phyloP scores from a whole-genome alignment of 78 protist genomes.

The Protostelium mycophagum region DNA sequence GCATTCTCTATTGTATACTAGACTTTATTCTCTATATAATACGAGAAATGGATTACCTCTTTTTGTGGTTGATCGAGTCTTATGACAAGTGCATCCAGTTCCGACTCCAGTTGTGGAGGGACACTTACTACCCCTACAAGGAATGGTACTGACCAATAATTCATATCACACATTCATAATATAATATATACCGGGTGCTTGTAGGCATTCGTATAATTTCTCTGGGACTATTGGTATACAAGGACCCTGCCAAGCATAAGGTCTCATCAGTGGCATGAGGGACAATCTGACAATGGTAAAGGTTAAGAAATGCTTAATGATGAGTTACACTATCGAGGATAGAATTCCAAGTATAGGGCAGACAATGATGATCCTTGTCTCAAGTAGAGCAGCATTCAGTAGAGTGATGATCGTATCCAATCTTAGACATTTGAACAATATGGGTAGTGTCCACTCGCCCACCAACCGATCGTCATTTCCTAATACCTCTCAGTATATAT shows the following conservation, averaged over 20 bases:
- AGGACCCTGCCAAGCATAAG: background rate
- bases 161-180: background rate
- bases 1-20: too few relatives aligned
- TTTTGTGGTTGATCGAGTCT: background rate
- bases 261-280: background rate
- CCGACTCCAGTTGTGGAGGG: background rate
- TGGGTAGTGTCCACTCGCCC: background rate
- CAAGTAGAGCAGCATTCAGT: background rate
- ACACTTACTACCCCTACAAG: background rate
- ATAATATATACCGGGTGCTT: background rate
- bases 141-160: background rate
- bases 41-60: background rate
- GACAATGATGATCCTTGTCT: background rate
- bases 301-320: background rate
- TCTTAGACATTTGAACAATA: background rate
- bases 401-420: background rate
- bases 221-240: background rate
- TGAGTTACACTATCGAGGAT: background rate
- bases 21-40: background rate
- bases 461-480: background rate
- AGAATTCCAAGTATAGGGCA: background rate
- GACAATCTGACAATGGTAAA: background rate
- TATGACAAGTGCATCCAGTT: background rate
- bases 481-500: background rate
- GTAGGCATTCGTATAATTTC: background rate